Conservation (phyloP, 768 basidiomycete species). For the Suillus hirtellus region DNA sequence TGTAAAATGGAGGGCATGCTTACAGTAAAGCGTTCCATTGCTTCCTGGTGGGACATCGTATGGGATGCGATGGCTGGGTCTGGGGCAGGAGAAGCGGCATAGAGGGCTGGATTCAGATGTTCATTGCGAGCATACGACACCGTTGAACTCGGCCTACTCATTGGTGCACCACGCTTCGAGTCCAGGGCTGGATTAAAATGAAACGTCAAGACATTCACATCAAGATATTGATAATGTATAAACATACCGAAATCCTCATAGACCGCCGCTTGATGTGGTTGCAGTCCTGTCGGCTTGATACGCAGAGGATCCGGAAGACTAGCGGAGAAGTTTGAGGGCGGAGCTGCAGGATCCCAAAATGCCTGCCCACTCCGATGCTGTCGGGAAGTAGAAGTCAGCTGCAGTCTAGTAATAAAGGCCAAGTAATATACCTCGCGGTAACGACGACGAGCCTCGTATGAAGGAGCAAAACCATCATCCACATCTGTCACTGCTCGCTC, state of each 20-base stretch:
- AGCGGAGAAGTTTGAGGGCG: constrained; percentile 64
- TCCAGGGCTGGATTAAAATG: constrained; percentile 45
- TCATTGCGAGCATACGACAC: constrained; percentile 61
- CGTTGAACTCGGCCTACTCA: constrained; percentile 71
- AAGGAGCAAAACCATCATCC: constrained; percentile 81
- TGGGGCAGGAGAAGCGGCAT: constrained; percentile 62
- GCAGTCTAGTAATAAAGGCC: background rate
- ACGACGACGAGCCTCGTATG: constrained; percentile 81
- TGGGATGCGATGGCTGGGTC: constrained; percentile 48
- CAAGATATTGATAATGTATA: background rate
- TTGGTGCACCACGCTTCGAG: constrained; percentile 46
- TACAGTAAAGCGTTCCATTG: constrained; percentile 86
- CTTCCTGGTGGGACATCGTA: constrained; percentile 70
- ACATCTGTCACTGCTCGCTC: constrained; percentile 92
- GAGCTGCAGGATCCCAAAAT: constrained; percentile 88
- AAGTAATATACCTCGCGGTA: constrained; percentile 72
- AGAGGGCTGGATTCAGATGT: constrained; percentile 43
- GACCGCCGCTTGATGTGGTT: constrained; percentile 78
- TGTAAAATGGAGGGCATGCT: constrained; percentile 36
- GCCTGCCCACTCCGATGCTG: constrained; percentile 68
- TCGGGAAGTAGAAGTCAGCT: constrained; percentile 14
- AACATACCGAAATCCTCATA: constrained; percentile 91
- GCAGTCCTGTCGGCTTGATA: constrained; percentile 80
- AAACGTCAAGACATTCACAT: constrained; percentile 15
- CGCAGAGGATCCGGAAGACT: constrained; percentile 87